A percentile compares a stretch with the other conserved stretches of the same genome.
Conservation (phyloP, 1,139 yeast species). For the Lodderomyces orthopsilosis region DNA sequence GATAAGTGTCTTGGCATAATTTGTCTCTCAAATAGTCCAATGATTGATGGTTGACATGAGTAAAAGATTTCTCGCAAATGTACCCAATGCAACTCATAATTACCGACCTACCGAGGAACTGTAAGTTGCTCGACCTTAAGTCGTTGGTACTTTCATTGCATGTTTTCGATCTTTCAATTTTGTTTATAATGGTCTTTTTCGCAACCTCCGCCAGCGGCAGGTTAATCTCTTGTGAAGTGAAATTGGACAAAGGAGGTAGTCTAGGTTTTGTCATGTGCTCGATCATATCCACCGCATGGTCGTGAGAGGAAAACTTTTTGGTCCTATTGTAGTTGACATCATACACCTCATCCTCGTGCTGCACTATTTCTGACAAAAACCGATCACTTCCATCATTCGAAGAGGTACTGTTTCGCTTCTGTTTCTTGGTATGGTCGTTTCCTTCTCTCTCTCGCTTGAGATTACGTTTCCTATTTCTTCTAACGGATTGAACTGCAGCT, state of each 20-base stretch:
- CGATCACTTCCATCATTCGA: constrained; percentile 6
- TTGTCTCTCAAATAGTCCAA: constrained; percentile 56
- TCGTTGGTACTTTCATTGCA: constrained; percentile 55
- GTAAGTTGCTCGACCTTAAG: constrained; percentile 44
- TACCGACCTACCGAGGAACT: constrained; percentile 56
- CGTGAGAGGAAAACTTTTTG: constrained; percentile 29
- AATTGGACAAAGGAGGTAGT: constrained; percentile 17
- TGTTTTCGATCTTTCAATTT: constrained; percentile 63
- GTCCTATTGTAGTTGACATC: constrained; percentile 34
- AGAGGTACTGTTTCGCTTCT: not conserved
- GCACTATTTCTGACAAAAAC: constrained; percentile 38
- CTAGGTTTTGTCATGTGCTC: constrained; percentile 40
- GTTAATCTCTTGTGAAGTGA: constrained; percentile 5
- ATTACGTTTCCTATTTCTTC: constrained; percentile 45
- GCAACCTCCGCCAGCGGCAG: constrained; percentile 17
- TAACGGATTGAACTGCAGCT: constrained; percentile 78
- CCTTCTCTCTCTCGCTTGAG: constrained; percentile 21
- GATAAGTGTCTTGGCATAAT: constrained; percentile 39
- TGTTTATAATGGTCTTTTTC: constrained; percentile 29
- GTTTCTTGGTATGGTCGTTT: not conserved
- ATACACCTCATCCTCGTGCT: constrained; percentile 32
- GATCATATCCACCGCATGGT: constrained; percentile 38
- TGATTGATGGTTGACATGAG: constrained; percentile 32
- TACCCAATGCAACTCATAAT: constrained; percentile 55
- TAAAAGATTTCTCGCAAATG: constrained; percentile 55